Conservation (phyloP, 1,284 basidiomycete genomes). For the Melampsora medusae region DNA sequence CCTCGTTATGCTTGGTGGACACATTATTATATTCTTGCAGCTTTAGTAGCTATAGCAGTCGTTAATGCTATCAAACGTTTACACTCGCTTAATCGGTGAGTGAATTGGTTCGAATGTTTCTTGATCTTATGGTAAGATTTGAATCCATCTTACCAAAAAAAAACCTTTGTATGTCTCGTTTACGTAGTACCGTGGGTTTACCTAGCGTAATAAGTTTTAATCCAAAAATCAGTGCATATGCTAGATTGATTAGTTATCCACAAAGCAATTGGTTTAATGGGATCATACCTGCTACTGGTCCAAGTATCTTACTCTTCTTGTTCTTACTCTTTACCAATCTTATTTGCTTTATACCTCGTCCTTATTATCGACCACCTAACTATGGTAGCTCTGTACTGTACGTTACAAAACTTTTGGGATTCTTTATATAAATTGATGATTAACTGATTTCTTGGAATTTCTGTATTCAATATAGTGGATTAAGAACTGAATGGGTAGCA, state of each 20-base stretch:
- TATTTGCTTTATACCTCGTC: constrained; percentile 16
- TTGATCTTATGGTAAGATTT: neutral
- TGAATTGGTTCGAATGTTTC: neutral
- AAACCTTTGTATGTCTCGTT: neutral
- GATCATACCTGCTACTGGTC: constrained; percentile 24
- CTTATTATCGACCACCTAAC: constrained; percentile 11
- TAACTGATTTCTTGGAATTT: too few relatives aligned
- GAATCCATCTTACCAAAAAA: neutral
- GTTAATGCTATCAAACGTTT: constrained; percentile 40
- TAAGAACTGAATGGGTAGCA: constrained; percentile 34
- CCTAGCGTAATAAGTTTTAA: constrained; percentile 20
- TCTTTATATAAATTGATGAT: too few relatives aligned
- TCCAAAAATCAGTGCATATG: constrained; percentile 27
- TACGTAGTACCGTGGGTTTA: constrained; percentile 9
- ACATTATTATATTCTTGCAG: constrained; percentile 28
- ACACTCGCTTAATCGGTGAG: constrained; percentile 34
- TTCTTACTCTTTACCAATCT: constrained; percentile 30
- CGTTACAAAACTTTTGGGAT: neutral
- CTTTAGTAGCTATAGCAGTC: constrained; percentile 13
- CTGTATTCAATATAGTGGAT: neutral
- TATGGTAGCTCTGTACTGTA: constrained; percentile 1
- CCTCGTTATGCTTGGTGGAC: constrained; percentile 42
- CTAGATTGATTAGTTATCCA: constrained; percentile 31
- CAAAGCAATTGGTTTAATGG: constrained; percentile 5
- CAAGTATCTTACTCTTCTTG: constrained; percentile 28